Evolutionary conservation across 352 stramenopile genomes (phyloP).

Genomic region (Globisporangium nagaii): DNA sequence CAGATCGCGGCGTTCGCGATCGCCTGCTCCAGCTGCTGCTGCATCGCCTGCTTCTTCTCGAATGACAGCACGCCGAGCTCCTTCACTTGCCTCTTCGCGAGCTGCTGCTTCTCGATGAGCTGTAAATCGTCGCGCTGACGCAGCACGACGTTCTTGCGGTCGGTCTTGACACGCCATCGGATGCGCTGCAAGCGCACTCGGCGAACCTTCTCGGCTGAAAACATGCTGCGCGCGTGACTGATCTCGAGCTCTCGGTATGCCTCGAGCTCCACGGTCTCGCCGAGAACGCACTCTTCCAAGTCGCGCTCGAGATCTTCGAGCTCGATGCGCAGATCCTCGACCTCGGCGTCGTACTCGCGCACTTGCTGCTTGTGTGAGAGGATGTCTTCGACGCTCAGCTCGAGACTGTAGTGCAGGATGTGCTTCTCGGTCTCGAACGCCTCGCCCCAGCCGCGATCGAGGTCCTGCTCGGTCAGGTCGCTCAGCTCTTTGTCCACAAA

Average conservation of each 20-base stretch:
- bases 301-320: constrained; percentile 79
- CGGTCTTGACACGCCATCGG: constrained; percentile 55
- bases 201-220: constrained; percentile 25
- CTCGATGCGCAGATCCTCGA: constrained; percentile 65
- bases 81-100: constrained; percentile 34
- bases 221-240: constrained; percentile 32
- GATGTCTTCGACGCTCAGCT: constrained; percentile 79
- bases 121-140: constrained; percentile 34
- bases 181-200: constrained; percentile 51
- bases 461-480: constrained; percentile 56
- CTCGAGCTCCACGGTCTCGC: constrained; percentile 63
- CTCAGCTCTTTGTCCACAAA: constrained; percentile 68
- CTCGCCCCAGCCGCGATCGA: constrained; percentile 72
- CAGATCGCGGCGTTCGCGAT: constrained; percentile 32
- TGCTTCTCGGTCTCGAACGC: constrained; percentile 78
- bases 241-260: constrained; percentile 54
- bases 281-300: constrained; percentile 56
- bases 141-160: constrained; percentile 47
- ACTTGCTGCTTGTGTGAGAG: constrained; percentile 51
- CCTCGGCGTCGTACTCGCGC: constrained; percentile 62
- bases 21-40: constrained; percentile 37
- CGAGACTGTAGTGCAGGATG: constrained; percentile 54
- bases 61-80: constrained; percentile 55
- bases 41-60: constrained; percentile 42
- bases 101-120: constrained; percentile 23